Base-by-base conservation (phyloP, 306 rosid species). In the Hylodesmum podocarpum region DNA sequence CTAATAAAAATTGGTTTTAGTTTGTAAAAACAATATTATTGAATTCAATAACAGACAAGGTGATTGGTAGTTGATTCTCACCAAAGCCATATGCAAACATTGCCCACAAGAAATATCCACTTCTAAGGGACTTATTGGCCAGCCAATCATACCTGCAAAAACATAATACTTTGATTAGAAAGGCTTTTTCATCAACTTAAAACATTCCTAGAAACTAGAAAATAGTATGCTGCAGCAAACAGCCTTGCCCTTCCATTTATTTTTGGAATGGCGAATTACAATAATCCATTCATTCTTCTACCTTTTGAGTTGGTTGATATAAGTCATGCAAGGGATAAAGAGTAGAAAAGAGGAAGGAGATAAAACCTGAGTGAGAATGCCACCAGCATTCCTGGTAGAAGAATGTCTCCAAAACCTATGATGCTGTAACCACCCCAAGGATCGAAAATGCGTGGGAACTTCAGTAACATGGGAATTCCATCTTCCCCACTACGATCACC, bases 371-470 rank as follows among this genome's bases (percentile, higher is more conserved):
- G 99, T 12, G 97, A 86, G 85, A 92, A 96, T 12, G 97, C 98
- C 37, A 96, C 90, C 55, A 96, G 79, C 72, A 96, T 81, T 71
- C 99, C 98, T 10, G 99, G 99, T 81, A 96, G 79, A 76, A 96
- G 93, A 71, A 96, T 96, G 85, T 96, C 99, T 47, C 99, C 99
- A 47, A 91, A 96, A 64, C 99, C 99, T 11, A 96, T 96, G 78
- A 96, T 96, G 89, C 96, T 96, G 86, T 80, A 93, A 81, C 98
- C 98, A 78, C 97, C 94, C 98, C 99, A 96, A 5, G 99, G 99
- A 71, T 96, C 97, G 70, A 87, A 88, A 77, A 92, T 81, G 50
- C 97, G 96, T 0, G 99, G 99, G 65, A 96, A 89, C 83, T 91
- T 96, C 25, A 96, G 90, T 41, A 96, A 92, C 98, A 96, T 96